Percentiles rank a stretch among this genome's conserved stretches.
phyloP scores from a whole-genome alignment of 768 basidiomycete species.

The Cystobasidiopsis lactophilus region DNA sequence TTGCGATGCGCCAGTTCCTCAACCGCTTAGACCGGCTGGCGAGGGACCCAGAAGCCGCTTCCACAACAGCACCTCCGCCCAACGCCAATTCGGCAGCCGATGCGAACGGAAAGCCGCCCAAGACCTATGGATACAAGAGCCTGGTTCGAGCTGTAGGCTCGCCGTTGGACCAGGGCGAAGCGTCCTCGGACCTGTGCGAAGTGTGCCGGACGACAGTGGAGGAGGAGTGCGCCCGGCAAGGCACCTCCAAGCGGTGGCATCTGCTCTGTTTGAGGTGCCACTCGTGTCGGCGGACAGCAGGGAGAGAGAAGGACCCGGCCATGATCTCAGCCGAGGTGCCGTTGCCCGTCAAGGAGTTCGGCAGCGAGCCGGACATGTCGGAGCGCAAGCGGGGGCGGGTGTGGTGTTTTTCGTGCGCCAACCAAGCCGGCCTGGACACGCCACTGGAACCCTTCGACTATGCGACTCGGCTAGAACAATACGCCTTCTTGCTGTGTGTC shows the following conservation, averaged over 20 bases:
- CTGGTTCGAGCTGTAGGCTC: slow-evolving; percentile 15
- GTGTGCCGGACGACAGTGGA: slow-evolving; percentile 77
- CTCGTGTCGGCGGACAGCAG: slow-evolving; percentile 51
- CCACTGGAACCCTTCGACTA: slow-evolving; percentile 51
- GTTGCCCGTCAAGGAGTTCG: slow-evolving; percentile 9
- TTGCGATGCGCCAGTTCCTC: slow-evolving; percentile 72
- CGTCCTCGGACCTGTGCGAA: slow-evolving; percentile 66
- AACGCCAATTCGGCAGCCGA: not conserved
- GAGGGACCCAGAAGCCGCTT: slow-evolving; percentile 28
- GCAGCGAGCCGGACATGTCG: slow-evolving; percentile 2
- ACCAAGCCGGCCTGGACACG: too few species aligned
- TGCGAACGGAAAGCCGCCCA: too few species aligned
- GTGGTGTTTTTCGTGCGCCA: slow-evolving; percentile 47
- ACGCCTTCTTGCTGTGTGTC: slow-evolving; percentile 87
- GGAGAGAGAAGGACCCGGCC: slow-evolving; percentile 31
- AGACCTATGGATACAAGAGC: slow-evolving; percentile 21
- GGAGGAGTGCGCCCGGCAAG: slow-evolving; percentile 85
- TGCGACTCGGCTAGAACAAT: slow-evolving; percentile 87
- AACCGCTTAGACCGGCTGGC: slow-evolving; percentile 82
- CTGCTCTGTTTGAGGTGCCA: slow-evolving; percentile 73
- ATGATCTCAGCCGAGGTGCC: slow-evolving; percentile 28
- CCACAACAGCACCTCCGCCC: slow-evolving; percentile 9
- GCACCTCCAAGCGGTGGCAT: slow-evolving; percentile 96
- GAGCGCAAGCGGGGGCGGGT: not conserved
- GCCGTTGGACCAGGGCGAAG: slow-evolving; percentile 26